Evolutionary conservation across 495 filamentous ascomycete genomes (phyloP).

Genomic region (Acidomyces sp.): DNA sequence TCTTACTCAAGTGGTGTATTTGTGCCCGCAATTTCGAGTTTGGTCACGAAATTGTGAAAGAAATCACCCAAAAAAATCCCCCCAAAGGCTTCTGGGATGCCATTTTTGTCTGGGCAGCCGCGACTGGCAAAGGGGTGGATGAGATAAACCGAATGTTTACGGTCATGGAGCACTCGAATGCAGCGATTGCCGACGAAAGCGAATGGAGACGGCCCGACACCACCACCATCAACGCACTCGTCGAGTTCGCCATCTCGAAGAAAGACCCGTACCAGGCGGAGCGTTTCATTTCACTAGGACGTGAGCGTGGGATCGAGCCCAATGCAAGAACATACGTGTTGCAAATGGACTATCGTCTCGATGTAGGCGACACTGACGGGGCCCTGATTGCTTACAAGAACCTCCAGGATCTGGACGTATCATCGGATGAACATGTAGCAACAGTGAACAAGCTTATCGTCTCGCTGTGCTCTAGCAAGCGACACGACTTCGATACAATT

Average conservation of each 20-base stretch:
- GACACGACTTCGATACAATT: conserved; percentile 49
- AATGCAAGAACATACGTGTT: conserved; percentile 55
- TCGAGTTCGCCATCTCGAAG: conserved; percentile 58
- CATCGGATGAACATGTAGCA: conserved; percentile 43
- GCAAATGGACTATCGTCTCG: conserved; percentile 61
- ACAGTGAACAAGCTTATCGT: conserved; percentile 65
- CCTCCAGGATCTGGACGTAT: conserved; percentile 40
- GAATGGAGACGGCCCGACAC: conserved; percentile 40
- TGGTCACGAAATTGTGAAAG: conserved; percentile 48
- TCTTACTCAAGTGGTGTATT: conserved; percentile 45
- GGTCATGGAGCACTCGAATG: conserved; percentile 40
- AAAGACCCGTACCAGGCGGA: conserved; percentile 59
- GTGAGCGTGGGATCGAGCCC: conserved; percentile 48
- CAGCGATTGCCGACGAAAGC: conserved; percentile 25
- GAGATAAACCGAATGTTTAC: conserved; percentile 56
- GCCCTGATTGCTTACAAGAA: conserved; percentile 50
- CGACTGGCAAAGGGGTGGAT: conserved; percentile 54
- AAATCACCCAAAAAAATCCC: conserved; percentile 37
- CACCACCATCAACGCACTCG: conserved; percentile 58
- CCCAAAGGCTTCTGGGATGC: conserved; percentile 50
- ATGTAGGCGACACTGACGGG: conserved; percentile 52
- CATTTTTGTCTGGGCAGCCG: conserved; percentile 62
- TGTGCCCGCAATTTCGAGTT: conserved; percentile 47
- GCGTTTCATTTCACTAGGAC: conserved; percentile 51
- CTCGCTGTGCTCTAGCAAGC: conserved; percentile 47